Evolutionary conservation across 202 grass and related monocot genomes (phyloP).

Genomic region (Musa balbisiana): DNA sequence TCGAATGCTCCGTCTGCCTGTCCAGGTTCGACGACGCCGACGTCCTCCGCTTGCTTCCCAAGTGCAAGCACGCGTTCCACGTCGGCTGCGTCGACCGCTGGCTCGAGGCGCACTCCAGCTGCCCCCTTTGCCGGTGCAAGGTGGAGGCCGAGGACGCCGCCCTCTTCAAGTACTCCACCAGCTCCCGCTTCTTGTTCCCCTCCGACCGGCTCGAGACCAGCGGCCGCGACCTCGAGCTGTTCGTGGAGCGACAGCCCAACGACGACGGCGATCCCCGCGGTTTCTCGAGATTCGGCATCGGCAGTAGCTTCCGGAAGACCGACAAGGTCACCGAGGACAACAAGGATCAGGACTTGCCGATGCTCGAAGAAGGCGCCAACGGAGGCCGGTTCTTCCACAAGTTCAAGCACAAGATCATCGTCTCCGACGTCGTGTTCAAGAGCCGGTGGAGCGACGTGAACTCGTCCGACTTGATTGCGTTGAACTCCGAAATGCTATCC

Average conservation of each 20-base stretch:
- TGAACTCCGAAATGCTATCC: conserved; percentile 66
- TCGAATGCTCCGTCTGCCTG: conserved; percentile 90
- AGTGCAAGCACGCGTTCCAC: conserved; percentile 83
- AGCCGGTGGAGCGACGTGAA: conserved; percentile 97
- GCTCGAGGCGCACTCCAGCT: conserved; percentile 64
- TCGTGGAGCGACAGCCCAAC: conserved; percentile 61
- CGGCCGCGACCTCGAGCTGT: conserved; percentile 49
- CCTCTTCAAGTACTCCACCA: conserved; percentile 50
- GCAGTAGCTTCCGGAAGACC: conserved; percentile 9
- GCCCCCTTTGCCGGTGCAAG: conserved; percentile 64
- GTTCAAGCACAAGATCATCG: conserved; percentile 69
- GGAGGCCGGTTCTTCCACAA: conserved; percentile 30
- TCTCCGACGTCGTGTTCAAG: conserved; percentile 69
- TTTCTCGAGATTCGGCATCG: conserved; percentile 21
- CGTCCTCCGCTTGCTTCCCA: conserved; percentile 72
- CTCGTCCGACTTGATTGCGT: conserved; percentile 58
- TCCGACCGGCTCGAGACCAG: conserved; percentile 10
- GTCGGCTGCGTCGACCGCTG: conserved; percentile 76
- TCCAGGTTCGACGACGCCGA: conserved; percentile 75
- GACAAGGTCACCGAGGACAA: neutral
- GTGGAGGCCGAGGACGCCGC: conserved; percentile 43
- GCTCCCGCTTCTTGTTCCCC: conserved; percentile 38
- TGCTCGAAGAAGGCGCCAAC: neutral
- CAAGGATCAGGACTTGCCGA: neutral
- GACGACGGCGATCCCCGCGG: conserved; percentile 9